Percentiles rank a stretch among this genome's conserved stretches.
These are phyloP conservation scores for Apophysomyces elegans DNA, from an alignment of 371 early-diverging fungal genomes.

Conservation along the genomic window DNA sequence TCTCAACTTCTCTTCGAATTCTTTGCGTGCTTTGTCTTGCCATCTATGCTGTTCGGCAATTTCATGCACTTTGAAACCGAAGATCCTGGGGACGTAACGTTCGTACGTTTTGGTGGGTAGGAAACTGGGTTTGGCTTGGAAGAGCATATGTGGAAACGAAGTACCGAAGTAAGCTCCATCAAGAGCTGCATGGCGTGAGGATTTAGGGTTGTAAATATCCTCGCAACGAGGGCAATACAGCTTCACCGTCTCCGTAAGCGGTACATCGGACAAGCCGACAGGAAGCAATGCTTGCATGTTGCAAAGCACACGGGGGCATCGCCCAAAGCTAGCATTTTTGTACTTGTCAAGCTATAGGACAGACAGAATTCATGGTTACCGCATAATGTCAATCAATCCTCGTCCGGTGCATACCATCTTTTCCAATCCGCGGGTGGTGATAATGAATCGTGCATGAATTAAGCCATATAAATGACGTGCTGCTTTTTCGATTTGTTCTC, in stretches of 20 bases:
- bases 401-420: slow-evolving; percentile 68
- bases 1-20: slow-evolving; percentile 42
- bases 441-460: slow-evolving; percentile 92
- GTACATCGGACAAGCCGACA: slow-evolving; percentile 88
- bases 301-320: slow-evolving; percentile 94
- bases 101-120: slow-evolving; percentile 70
- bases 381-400: no score
- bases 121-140: slow-evolving; percentile 88
- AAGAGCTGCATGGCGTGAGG: slow-evolving; percentile 76
- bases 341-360: slow-evolving; percentile 77
- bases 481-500: slow-evolving; percentile 74
- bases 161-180: slow-evolving; percentile 99
- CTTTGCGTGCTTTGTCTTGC: slow-evolving; percentile 85
- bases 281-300: slow-evolving; percentile 84
- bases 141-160: slow-evolving; percentile 96
- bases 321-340: slow-evolving; percentile 91
- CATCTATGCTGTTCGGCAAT: slow-evolving; percentile 85
- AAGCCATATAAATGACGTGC: slow-evolving; percentile 91
- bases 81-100: slow-evolving; percentile 92
- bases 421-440: slow-evolving; percentile 85
- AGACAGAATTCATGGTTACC: not conserved
- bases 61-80: slow-evolving; percentile 94
- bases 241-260: slow-evolving; percentile 84
- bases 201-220: slow-evolving; percentile 94
- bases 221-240: slow-evolving; percentile 93